Base-by-base conservation (phyloP, 2,329 filamentous ascomycete genomes). In the Endoconidiophora polonica region DNA sequence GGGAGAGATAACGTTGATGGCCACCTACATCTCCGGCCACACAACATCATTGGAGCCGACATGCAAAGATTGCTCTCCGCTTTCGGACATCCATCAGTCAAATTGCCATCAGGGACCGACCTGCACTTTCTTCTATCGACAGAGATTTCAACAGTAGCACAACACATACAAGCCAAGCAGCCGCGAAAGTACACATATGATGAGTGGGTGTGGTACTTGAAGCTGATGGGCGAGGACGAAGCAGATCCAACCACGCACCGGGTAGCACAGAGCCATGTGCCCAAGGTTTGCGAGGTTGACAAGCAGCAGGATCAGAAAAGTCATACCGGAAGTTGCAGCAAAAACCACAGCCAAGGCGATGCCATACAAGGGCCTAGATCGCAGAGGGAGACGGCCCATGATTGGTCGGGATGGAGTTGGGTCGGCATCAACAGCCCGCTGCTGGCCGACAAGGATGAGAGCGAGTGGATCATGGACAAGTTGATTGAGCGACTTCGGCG, bases 131-230 rank as follows among this genome's bases (percentile, higher is more conserved):
- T 87, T 3, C 77, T 94, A 7, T 77, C 84, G 2, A 71, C 77
- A 33, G 80, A 83, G 55, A 91, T 94, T 50, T 69, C 76, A 12
- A 69, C 68, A 23, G 76, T 85, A 1, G 76, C 77, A 1, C 53
- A 54, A n/a, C 67, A 74, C 44, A 76, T 91, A 59, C 66, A 83
- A 33, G 72, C 74, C 16, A 71, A 74, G 2, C 69, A 72, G 0
- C 22, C 37, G 10, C 79, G 78, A 50, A 73, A 71, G 49, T 95
- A 94, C 61, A 71, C 68, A 0, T 95, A 87, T 55, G 78, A 87
- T 56, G 82, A 94, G 60, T 94, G 87, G 88, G 82, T 83, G 0
- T 84, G 85, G 67, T 91, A 86, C 57, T 79, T 88, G 5, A 74
- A 76, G 20, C 70, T 94, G 29, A 83, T 94, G n/a, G 76, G 76